These are phyloP conservation scores for Aureobasidium sp. DNA, from an alignment of 2,329 filamentous ascomycete species.

Conservation along the genomic window DNA sequence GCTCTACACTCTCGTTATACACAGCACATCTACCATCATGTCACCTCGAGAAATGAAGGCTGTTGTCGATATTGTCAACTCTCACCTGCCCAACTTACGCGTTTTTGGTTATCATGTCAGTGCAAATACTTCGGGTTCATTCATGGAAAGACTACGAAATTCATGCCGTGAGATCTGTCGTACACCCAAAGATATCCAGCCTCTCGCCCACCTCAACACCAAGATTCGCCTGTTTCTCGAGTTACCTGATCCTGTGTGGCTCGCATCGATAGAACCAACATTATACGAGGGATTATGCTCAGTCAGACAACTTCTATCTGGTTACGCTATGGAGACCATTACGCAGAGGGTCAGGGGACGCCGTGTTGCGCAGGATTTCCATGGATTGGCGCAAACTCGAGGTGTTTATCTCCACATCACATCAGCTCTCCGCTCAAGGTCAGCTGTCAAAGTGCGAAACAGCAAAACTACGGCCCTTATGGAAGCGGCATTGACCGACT, in stretches of 20 bases:
- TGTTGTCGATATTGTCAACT: not conserved
- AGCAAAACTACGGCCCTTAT: not conserved
- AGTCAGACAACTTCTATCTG: not conserved
- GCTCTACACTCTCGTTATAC: not conserved
- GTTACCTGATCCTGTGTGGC: no score
- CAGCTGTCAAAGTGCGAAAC: not conserved
- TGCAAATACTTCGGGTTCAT: not conserved
- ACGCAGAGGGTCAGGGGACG: rapidly evolving
- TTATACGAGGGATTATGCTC: not conserved
- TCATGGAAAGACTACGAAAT: no score
- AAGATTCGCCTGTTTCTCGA: not conserved
- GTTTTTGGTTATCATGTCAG: not conserved
- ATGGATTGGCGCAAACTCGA: not conserved
- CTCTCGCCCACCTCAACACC: not conserved
- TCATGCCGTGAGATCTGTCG: no score
- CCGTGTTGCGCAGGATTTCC: not conserved
- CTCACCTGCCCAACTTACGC: not conserved
- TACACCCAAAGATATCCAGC: not conserved
- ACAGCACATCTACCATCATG: not conserved
- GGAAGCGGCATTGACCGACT: not conserved
- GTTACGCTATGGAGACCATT: not conserved
- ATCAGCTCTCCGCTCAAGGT: not conserved
- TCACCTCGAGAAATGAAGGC: not conserved
- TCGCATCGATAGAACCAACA: not conserved
- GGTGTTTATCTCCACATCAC: not conserved